Percentiles rank a stretch among this genome's conserved stretches.
Evolutionary conservation across 306 rosid genomes (phyloP).

Genomic region (Dalbergia cochinchinensis): DNA sequence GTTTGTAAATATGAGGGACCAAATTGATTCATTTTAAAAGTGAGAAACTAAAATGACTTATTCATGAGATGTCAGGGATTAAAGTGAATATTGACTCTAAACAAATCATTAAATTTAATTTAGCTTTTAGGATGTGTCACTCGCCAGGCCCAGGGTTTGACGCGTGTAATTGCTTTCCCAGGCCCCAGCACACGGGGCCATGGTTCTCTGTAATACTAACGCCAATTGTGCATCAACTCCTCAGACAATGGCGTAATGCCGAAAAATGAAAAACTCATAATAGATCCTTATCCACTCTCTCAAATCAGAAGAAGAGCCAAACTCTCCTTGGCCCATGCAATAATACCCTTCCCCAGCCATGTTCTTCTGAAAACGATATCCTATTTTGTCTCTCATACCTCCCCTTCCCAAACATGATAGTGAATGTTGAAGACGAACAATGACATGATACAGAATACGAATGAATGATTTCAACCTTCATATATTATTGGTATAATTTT

Average conservation of each 20-base stretch:
- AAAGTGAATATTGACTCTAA: too few species aligned
- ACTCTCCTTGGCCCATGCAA: conserved; percentile 31
- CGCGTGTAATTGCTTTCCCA: not conserved
- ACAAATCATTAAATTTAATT: not conserved
- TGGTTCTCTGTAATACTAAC: not conserved
- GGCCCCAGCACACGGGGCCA: not conserved
- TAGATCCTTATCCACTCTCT: conserved; percentile 41
- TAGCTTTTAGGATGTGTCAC: not conserved
- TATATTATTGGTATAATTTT: too few species aligned
- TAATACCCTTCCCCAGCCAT: not conserved
- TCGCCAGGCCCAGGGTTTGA: not conserved
- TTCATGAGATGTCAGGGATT: too few species aligned
- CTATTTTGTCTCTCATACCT: not conserved
- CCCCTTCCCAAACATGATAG: not conserved
- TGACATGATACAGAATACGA: too few species aligned
- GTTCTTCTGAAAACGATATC: conserved; percentile 26
- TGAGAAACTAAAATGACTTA: too few species aligned
- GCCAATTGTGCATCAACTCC: too few species aligned
- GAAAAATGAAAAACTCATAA: not conserved
- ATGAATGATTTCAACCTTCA: too few species aligned
- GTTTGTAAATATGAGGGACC: too few species aligned
- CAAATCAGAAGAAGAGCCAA: conserved; percentile 25
- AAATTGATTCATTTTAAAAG: too few species aligned
- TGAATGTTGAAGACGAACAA: not conserved
- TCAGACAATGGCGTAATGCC: too few species aligned